A percentile compares a stretch with the other conserved stretches of the same genome.
Evolutionary conservation across 805 yeast genomes (phyloP).

Genomic region (Kazachstania africana): DNA sequence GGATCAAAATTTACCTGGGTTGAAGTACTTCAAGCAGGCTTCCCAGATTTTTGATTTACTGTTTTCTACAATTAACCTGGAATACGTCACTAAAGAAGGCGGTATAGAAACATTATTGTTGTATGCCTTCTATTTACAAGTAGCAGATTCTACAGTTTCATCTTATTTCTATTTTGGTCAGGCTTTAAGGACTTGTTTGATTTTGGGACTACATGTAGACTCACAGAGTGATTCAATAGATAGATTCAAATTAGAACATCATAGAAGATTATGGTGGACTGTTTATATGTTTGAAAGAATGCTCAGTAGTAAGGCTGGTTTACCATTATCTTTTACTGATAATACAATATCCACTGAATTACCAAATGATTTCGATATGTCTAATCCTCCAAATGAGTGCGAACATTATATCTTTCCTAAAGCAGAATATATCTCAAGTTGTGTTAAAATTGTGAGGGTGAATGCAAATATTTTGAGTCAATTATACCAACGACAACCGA

Average conservation of each 20-base stretch:
- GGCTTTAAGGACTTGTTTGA: conserved; percentile 59
- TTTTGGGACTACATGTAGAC: conserved; percentile 74
- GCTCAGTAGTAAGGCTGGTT: conserved; percentile 73
- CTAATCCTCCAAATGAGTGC: conserved; percentile 46
- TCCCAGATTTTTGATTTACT: conserved; percentile 68
- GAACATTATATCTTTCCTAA: conserved; percentile 65
- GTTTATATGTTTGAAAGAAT: conserved; percentile 73
- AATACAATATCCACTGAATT: conserved; percentile 70
- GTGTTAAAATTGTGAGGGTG: conserved; percentile 69
- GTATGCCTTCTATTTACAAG: conserved; percentile 71
- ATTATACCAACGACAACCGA: conserved; percentile 65
- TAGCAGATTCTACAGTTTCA: conserved; percentile 74
- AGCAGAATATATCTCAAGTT: conserved; percentile 63
- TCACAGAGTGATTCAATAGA: conserved; percentile 58
- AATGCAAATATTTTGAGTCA: conserved; percentile 62
- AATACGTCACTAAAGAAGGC: conserved; percentile 66
- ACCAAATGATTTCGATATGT: conserved; percentile 62
- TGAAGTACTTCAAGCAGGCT: conserved; percentile 68
- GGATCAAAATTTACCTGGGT: conserved; percentile 46
- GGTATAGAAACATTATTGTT: conserved; percentile 65
- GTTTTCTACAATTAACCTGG: conserved; percentile 71
- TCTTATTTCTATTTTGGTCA: conserved; percentile 72
- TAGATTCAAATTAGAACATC: conserved; percentile 65
- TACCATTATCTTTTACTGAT: conserved; percentile 69
- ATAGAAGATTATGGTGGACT: conserved; percentile 82